Conservation (phyloP, 2,329 filamentous ascomycete species). For the Alternaria sp. region DNA sequence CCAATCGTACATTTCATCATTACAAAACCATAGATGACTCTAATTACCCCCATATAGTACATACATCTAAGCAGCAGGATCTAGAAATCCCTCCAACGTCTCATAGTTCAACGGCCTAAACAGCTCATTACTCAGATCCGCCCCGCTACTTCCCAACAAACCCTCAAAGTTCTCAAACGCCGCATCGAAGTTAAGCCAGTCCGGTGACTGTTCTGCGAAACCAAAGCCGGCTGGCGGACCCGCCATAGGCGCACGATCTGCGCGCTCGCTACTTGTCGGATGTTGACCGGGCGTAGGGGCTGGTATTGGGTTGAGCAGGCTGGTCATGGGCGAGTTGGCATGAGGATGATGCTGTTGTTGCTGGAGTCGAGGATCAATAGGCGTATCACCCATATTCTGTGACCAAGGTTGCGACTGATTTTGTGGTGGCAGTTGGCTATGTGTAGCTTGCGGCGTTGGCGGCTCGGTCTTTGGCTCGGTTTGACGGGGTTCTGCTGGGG, state of each 20-base stretch:
- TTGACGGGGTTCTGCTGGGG: constrained; percentile 29
- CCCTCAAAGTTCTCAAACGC: constrained; percentile 54
- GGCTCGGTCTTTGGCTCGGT: constrained; percentile 32
- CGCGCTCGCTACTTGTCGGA: constrained; percentile 50
- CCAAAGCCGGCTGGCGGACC: constrained; percentile 33
- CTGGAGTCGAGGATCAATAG: constrained; percentile 49
- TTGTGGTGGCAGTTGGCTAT: constrained; percentile 20
- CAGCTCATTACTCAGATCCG: constrained; percentile 51
- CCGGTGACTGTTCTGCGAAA: constrained; percentile 47
- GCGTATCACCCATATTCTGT: constrained; percentile 31
- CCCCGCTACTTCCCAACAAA: constrained; percentile 49
- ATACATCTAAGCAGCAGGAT: constrained; percentile 29
- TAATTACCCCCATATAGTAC: not conserved
- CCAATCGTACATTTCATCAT: not conserved
- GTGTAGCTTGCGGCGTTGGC: constrained; percentile 27
- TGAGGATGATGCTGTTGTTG: constrained; percentile 24
- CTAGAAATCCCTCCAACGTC: constrained; percentile 43
- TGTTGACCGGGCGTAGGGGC: constrained; percentile 47
- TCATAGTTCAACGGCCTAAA: constrained; percentile 51
- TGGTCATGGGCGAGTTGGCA: constrained; percentile 40
- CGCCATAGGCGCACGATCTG: constrained; percentile 37
- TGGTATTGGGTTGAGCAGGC: constrained; percentile 41
- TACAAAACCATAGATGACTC: not conserved
- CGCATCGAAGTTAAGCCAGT: constrained; percentile 52
- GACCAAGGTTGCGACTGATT: constrained; percentile 32